Base-by-base conservation (phyloP, 2,329 filamentous ascomycete species). In the Fusarium sp. region DNA sequence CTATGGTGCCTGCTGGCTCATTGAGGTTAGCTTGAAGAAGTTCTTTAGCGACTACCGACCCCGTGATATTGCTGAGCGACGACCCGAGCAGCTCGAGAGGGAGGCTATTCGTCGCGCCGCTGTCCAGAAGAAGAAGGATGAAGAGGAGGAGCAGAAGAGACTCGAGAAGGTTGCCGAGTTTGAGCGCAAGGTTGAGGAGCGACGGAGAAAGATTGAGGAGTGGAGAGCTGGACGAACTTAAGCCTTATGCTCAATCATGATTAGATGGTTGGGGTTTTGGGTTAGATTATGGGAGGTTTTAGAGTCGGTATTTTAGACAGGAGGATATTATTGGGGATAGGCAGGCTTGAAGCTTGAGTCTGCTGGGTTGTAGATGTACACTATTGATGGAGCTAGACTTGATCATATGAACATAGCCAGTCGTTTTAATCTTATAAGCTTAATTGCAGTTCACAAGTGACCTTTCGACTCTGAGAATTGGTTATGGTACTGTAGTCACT, bases 41-140 rank as follows among this genome's bases (percentile, higher is more conserved):
- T 79, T 92, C 29, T 99, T 98, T 81, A 95, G 92, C 70, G 96
- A 99, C 80, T 97, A 93, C 83, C 90, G 89, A 70, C 93, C 96
- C 3, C 95, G 97, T 78, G 96, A 98, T 77, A 98, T 99, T 76
- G 95, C 96, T 3, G 84, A 92, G 53, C 87, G 96, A 68, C 85
- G 96, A 60, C 90, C 92, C 6, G 96, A 99, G 77, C 96, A 99
- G 85, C 82, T 97, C 13, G 88, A 90, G 77, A 85, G 90, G 42
- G 95, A 98, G 82, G 83, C 86, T 57, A 84, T 85, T 68, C 87
- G 91, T 78, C 84, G 84, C 59, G 85, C 84, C 74, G 84, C 84
- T 67, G 78, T 76, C 53, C 74, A 80, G 72, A 84, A 84, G 79
- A 80, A 82, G 42, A 79, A 78, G 15, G 80, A 82, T 18, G 79